Conservation (phyloP, 129 eudicot genomes). For the Smallanthus sonchifolius region DNA sequence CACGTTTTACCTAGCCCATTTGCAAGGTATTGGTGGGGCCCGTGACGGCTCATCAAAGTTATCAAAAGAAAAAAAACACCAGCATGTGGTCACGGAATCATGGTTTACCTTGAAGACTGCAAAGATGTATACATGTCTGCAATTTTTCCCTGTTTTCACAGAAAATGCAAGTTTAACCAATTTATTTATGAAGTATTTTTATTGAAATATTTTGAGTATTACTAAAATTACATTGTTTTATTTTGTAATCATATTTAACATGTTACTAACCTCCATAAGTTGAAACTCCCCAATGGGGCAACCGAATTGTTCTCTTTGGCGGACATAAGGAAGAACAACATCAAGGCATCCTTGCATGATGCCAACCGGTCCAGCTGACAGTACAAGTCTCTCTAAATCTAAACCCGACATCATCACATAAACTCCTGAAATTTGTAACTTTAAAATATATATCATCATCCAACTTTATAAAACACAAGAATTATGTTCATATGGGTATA, state of each 20-base stretch:
- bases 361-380: constrained; percentile 94
- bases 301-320: constrained; percentile 91
- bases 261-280: constrained; percentile 70
- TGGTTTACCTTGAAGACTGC: constrained; percentile 75
- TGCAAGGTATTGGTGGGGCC: neutral
- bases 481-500: neutral
- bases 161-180: neutral
- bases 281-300: constrained; percentile 91
- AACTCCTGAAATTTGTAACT: constrained; percentile 57
- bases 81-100: neutral
- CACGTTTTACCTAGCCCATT: neutral
- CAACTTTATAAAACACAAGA: neutral
- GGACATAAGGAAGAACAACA: constrained; percentile 82
- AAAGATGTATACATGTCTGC: constrained; percentile 96
- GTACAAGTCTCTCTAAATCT: constrained; percentile 94
- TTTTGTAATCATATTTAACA: neutral
- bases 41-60: neutral
- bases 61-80: neutral
- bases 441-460: neutral
- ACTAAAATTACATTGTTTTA: neutral
- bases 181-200: neutral
- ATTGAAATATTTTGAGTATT: neutral
- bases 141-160: constrained; percentile 68
- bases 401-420: constrained; percentile 99
- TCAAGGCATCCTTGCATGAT: constrained; percentile 96